phyloP scores from a whole-genome alignment of 305 asterid genomes.

The Fraxinus sp. region DNA sequence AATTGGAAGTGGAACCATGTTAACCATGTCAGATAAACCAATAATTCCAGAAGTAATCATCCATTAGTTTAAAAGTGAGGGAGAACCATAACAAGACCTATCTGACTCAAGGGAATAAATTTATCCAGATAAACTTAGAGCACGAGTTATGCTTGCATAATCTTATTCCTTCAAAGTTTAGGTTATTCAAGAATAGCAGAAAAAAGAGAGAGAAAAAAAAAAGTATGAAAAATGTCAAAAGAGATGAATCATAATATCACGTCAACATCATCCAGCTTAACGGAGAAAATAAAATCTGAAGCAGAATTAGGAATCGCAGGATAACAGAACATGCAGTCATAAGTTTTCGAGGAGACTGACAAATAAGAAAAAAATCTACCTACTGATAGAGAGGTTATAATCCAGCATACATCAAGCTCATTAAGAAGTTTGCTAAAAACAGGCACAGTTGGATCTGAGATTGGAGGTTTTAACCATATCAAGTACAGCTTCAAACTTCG shows the following conservation, averaged over 20 bases:
- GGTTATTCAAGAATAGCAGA: constrained; percentile 6
- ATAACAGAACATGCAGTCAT: constrained; percentile 17
- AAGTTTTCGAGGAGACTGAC: constrained; percentile 28
- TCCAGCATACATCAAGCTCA: constrained; percentile 58
- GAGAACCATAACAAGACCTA: constrained; percentile 8
- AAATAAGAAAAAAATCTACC: constrained; percentile 52
- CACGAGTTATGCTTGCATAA: constrained; percentile 6
- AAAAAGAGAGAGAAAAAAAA: constrained; percentile 8
- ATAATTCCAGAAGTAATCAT: constrained; percentile 17
- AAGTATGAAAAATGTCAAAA: constrained; percentile 8
- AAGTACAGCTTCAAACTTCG: constrained; percentile 45
- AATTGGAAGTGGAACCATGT: constrained; percentile 22
- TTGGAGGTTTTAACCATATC: constrained; percentile 35
- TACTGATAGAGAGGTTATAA: constrained; percentile 52
- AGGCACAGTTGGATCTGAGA: constrained; percentile 49
- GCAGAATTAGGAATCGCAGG: constrained; percentile 21
- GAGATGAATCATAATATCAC: constrained; percentile 2
- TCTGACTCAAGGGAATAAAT: constrained; percentile 4
- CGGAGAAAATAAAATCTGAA: constrained; percentile 2
- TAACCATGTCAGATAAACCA: constrained; percentile 24
- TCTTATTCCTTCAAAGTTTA: not conserved
- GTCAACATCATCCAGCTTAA: constrained; percentile 6
- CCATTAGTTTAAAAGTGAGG: constrained; percentile 19
- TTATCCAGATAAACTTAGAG: not conserved
- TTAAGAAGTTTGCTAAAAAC: constrained; percentile 53